Evolutionary conservation across 176 grass and related monocot genomes (phyloP), one percentile per base, ranked within the genome.

Genomic region (Musa beccarii): DNA sequence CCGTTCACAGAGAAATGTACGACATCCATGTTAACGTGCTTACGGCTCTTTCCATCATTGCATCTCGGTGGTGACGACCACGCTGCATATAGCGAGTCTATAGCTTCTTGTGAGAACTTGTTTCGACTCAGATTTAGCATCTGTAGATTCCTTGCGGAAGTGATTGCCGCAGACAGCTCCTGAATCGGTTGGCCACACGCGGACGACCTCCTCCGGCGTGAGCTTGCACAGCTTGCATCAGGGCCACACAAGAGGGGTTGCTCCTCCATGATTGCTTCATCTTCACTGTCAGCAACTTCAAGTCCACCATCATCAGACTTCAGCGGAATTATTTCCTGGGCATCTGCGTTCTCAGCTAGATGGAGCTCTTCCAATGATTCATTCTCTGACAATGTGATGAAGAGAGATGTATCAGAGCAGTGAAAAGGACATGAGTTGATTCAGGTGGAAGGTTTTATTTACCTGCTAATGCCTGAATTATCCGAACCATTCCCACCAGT

Each of bases 221-320:
- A 88, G 25, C 88, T 94, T 34, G 90, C 78, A 25, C 84, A 91
- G 73, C 88, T 93, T 69, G 75, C 76, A 49, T 80, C 70, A 19
- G 78, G 83, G 14, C 84, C 88, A 5, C 79, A 80, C 53, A 78
- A 25, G 69, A 68, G 63, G 10, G 66, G 73, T 22, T n/a, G 24
- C 52, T 84, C 80, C 12, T 85, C 86, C 50, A 75, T 20, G 54
- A 63, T 80, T 53, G 81, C 66, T 79, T 98, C 90, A 80, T 98
- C 95, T 82, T 98, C 94, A 21, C 90, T 98, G 65, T 93, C 95
- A 5, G 95, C 71, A 75, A 98, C 88, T 86, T 81, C 63, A 85
- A 98, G 87, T 43, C 85, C 81, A 10, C 71, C 10, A 25, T 5
- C 67, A 19, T 68, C 51, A 16, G 56, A 52, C 61, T 76, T 83